These are phyloP conservation scores for Penicillium sp. DNA, from an alignment of 2,329 filamentous ascomycete species.

Conservation along the genomic window DNA sequence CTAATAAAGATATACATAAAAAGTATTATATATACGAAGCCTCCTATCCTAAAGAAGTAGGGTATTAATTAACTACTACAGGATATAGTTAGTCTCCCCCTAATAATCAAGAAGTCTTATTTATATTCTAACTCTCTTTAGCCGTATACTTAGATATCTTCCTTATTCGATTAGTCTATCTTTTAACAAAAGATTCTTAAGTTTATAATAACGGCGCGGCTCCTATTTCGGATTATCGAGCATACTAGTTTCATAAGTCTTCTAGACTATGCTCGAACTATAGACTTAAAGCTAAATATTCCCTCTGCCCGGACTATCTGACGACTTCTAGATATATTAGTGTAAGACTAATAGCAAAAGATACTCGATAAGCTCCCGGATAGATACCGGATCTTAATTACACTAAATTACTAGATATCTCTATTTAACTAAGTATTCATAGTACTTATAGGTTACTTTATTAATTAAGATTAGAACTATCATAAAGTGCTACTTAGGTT, in stretches of 20 bases:
- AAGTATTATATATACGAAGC: background rate
- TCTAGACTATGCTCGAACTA: background rate
- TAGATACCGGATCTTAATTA: background rate
- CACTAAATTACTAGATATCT: background rate
- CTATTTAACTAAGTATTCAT: background rate
- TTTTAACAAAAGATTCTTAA: constrained; percentile 2
- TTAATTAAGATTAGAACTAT: constrained; percentile 1
- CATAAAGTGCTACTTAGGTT: background rate
- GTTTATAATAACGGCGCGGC: background rate
- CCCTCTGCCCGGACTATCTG: background rate
- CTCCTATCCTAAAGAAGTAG: background rate
- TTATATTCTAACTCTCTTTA: background rate
- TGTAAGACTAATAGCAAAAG: background rate
- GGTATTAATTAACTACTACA: background rate
- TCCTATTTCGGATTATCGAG: constrained; percentile 1
- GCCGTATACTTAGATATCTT: background rate
- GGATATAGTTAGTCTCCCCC: background rate
- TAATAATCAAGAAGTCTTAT: background rate
- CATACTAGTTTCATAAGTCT: background rate
- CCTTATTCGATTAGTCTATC: background rate
- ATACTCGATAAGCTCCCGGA: background rate
- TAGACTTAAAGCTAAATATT: background rate
- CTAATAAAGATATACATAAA: background rate
- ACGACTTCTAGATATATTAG: background rate
- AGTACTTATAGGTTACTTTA: background rate